Evolutionary conservation across 768 basidiomycete species (phyloP), one percentile per base, ranked within the genome.

Genomic region (Pleurotus platypus): DNA sequence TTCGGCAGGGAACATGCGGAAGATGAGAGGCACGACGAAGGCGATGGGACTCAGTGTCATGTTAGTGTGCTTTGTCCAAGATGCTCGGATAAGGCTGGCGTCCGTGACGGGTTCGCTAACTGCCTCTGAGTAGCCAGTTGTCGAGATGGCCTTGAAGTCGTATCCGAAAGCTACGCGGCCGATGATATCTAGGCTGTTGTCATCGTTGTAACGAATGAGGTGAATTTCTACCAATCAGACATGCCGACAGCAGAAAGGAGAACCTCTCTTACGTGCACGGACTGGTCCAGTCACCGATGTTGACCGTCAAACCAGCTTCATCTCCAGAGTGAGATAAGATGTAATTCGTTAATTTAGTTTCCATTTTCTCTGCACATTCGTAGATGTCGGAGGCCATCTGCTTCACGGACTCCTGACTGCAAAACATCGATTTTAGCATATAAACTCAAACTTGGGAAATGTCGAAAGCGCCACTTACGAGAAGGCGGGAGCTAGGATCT

Each of bases 91-190:
- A n/a, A 61, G 63, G 8, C 60, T 62, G 1, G 67, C 67, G 16
- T 69, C 68, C 58, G 58, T 43, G 22, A 50, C 16, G 49, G 58
- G 24, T 38, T 60, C 39, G 42, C 22, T 37, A 46, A 1, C 13
- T 4, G 15, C 18, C 5, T 55, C 43, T 15, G 38, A 8, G 27
- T 49, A 38, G 15, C 38, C 49, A 35, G 55, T 47, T n/a, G n/a
- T 39, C 16, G 48, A 24, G 57, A 55, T 55, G 60, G 63, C 64
- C 15, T 58, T 56, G 62, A 78, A 77, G 61, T 75, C 70, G 64
- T 77, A 72, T n/a, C 70, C 73, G 46, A 77, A 76, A 0, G 64
- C 76, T 50, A 76, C 72, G 43, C 68, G 67, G 4, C 69, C 70
- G 27, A 71, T 67, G 30, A 69, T 66, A 53, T 70, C 67, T 12